A percentile compares a stretch with the other conserved stretches of the same genome.
Evolutionary conservation across 768 basidiomycete genomes (phyloP).

Genomic region (Lactarius vividus): DNA sequence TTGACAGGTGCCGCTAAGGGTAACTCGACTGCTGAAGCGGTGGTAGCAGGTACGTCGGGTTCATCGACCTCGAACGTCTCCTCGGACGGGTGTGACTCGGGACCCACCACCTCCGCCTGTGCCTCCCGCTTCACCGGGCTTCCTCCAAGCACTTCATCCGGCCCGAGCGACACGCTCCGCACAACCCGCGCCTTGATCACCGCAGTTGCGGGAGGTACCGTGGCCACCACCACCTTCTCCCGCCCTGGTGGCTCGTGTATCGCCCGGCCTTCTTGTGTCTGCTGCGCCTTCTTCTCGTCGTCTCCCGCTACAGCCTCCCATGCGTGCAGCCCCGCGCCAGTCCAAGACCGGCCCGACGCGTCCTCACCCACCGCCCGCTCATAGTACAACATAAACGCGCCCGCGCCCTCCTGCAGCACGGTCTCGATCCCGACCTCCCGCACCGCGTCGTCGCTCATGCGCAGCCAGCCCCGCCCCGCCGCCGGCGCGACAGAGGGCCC

Average conservation of each 20-base stretch:
- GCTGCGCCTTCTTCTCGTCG: slow-evolving; percentile 24
- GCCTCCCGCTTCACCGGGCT: slow-evolving; percentile 13
- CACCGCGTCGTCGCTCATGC: slow-evolving; percentile 85
- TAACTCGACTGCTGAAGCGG: background rate
- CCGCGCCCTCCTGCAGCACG: slow-evolving; percentile 73
- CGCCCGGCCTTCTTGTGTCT: background rate
- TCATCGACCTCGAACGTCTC: background rate
- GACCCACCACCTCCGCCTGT: background rate
- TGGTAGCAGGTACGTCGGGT: background rate
- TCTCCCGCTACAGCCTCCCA: slow-evolving; percentile 13
- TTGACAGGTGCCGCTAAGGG: slow-evolving; percentile 5
- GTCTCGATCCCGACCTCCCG: slow-evolving; percentile 70
- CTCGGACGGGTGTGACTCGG: too few species aligned
- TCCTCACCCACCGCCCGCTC: slow-evolving; percentile 51
- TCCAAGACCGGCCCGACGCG: background rate
- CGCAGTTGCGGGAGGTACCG: background rate
- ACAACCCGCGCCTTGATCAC: slow-evolving; percentile 25
- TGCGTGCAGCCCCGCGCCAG: slow-evolving; percentile 31
- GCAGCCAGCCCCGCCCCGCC: slow-evolving; percentile 75
- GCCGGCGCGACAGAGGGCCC: slow-evolving; percentile 34
- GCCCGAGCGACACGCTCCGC: slow-evolving; percentile 30
- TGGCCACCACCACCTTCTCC: background rate
- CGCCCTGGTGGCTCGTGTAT: background rate
- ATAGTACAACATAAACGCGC: slow-evolving; percentile 91
- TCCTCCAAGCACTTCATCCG: background rate